Conservation (phyloP, 2,329 filamentous ascomycete genomes). For the Aspergillus pseudonomiae region DNA sequence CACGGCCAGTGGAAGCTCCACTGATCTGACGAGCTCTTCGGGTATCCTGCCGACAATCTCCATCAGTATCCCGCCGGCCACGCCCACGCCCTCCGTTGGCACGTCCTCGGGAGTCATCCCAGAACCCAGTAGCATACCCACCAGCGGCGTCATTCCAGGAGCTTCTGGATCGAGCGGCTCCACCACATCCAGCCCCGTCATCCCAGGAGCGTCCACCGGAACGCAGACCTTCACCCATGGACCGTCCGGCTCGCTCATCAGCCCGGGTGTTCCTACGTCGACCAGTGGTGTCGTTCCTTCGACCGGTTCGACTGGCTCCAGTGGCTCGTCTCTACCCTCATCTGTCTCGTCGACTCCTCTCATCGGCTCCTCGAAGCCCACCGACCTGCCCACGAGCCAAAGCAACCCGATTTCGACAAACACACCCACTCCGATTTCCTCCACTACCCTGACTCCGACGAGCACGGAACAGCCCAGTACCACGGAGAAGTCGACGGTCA, state of each 20-base stretch:
- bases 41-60: constrained; percentile 25
- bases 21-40: background rate
- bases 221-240: background rate
- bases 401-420: background rate
- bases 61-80: constrained; percentile 30
- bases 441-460: constrained; percentile 13
- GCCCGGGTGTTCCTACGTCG: constrained; percentile 20
- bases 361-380: constrained; percentile 1
- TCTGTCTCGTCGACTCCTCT: constrained; percentile 15
- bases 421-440: constrained; percentile 14
- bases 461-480: constrained; percentile 18
- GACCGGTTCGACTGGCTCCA: constrained; percentile 14
- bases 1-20: background rate
- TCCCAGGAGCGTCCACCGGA: background rate
- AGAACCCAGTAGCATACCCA: constrained; percentile 2
- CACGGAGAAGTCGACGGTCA: constrained; percentile 18
- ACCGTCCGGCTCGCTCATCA: constrained; percentile 6
- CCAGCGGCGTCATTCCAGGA: background rate
- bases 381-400: background rate
- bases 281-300: constrained; percentile 14
- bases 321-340: background rate
- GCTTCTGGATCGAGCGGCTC: background rate
- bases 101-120: constrained; percentile 11
- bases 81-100: constrained; percentile 9
- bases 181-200: constrained; percentile 19